Evolutionary conservation across 1,139 yeast species (phyloP), one percentile per base, ranked within the genome.

Genomic region (Lodderomyces margitis): DNA sequence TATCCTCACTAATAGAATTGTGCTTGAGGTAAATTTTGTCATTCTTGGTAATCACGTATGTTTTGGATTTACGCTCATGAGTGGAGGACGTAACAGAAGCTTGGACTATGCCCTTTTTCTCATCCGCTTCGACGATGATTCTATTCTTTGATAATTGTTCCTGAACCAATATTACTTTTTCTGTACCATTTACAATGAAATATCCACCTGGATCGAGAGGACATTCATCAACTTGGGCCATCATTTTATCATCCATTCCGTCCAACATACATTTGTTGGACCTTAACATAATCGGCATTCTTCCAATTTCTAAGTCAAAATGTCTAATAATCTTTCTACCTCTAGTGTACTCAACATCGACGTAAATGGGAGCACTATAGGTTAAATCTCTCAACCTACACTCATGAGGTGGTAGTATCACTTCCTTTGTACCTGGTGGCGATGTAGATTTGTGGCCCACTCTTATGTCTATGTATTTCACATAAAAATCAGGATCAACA

Each of bases 161-260:
- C 64, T 92, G 99, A 37, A 92, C 95, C 53, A 92, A 76, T 49
- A 92, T 94, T 37, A 92, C 99, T 61, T 92, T 92, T 61, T 92
- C 99, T 0, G 98, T 92, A 61, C 99, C 99, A 59, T 92, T 92
- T 37, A 92, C 98, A 55, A 92, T 85, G 55, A 92, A 92, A 58
- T 92, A 92, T 53, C 99, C 99, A 64, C 99, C 99, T 14, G 98
- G 98, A 64, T 92, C 98, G 41, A 92, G 70, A 0, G 99, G 99
- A 64, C 99, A 94, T 63, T 92, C 99, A 55, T 87, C 86, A 54
- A 87, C 73, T 34, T 69, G 68, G 1, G 98, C 97, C 98, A 94
- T 92, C 54, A 80, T 84, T 36, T 70, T 63, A 53, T 91, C 96
- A 41, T 80, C 72, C 42, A 86, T 81, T 17, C 89, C 95, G 52